Base-by-base conservation (phyloP, 2,329 filamentous ascomycete genomes). In the Trichoderma koningiopsis region DNA sequence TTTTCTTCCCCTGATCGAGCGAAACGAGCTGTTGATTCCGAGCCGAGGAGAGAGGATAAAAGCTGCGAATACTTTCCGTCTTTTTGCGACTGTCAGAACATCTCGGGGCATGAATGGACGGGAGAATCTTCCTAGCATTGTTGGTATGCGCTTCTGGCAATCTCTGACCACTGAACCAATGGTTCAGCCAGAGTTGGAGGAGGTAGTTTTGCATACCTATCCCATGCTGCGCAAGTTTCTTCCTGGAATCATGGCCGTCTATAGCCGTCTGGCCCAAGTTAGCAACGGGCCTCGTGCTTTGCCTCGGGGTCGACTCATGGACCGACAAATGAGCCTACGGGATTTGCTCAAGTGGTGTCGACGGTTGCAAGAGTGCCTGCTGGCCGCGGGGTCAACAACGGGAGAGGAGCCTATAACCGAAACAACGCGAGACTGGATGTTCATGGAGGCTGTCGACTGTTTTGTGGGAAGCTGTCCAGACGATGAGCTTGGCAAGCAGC, bases 281-380 rank as follows among this genome's bases (percentile, higher is more conserved):
- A 75, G 88, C 76, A 80, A 87, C 77, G 80, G 87, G 74, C 72
- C 74, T 4, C 71, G 74, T 1, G 70, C 77, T 24, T 70, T 79
- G 40, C 73, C 75, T 49, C 76, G 78, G n/a, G 77, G 78, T 5
- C 77, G 79, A 29, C 84, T 79, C 7, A 77, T 82, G 74, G 79
- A 81, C 47, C 80, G 87, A 13, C 87, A 91, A 70, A 86, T 88
- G 35, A 92, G 88, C 37, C 86, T 92, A 33, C 85, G 92, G 73
- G 96, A 98, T 78, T 83, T 99, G 11, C 84, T 99, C 68, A 98
- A 97, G 78, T 97, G 96, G 91, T 97, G 94, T 75, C 87, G 89
- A 58, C 88, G 96, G 70, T 83, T 97, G 27, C 85, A 89, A 62
- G 84, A 87, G 63, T 87, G 93, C 19, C 82, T 97, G 27, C 76